Evolutionary conservation across 2,329 filamentous ascomycete genomes (phyloP).

Genomic region (Cladosporium sphaerospermum): DNA sequence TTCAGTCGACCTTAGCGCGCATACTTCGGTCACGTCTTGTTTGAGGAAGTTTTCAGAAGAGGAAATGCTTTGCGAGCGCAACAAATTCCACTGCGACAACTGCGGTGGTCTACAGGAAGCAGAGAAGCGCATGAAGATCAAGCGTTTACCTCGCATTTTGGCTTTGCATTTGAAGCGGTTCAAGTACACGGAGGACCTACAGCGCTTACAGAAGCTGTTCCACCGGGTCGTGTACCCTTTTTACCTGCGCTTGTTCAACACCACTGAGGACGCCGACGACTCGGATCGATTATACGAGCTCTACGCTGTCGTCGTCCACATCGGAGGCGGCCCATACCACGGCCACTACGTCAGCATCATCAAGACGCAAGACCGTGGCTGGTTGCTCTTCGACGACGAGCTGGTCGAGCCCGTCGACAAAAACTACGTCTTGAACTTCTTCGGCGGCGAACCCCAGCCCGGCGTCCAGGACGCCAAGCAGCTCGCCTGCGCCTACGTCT

Average conservation of each 20-base stretch:
- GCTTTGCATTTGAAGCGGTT: conserved; percentile 93
- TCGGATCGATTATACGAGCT: conserved; percentile 92
- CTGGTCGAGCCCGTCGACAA: conserved; percentile 98
- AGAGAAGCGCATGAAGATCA: conserved; percentile 99
- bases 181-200: conserved; percentile 96
- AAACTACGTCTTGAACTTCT: conserved; percentile 92
- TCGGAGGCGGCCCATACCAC: conserved; percentile 92
- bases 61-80: conserved; percentile 96
- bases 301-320: conserved; percentile 95
- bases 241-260: conserved; percentile 93
- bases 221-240: conserved; percentile 97
- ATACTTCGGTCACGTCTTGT: conserved; percentile 93
- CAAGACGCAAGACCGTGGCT: conserved; percentile 92
- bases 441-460: conserved; percentile 65
- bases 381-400: conserved; percentile 95
- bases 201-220: conserved; percentile 89
- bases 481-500: conserved; percentile 88
- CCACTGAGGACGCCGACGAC: conserved; percentile 89
- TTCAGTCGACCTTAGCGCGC: conserved; percentile 90
- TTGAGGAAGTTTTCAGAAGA: conserved; percentile 93
- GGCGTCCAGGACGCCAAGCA: conserved; percentile 45
- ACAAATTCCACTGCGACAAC: conserved; percentile 98
- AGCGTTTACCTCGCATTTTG: conserved; percentile 82
- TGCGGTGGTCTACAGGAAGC: conserved; percentile 95
- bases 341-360: conserved; percentile 97